A percentile compares a stretch with the other conserved stretches of the same genome.
Evolutionary conservation across 495 filamentous ascomycete species (phyloP).

Genomic region (Trichocladium antarcticum): DNA sequence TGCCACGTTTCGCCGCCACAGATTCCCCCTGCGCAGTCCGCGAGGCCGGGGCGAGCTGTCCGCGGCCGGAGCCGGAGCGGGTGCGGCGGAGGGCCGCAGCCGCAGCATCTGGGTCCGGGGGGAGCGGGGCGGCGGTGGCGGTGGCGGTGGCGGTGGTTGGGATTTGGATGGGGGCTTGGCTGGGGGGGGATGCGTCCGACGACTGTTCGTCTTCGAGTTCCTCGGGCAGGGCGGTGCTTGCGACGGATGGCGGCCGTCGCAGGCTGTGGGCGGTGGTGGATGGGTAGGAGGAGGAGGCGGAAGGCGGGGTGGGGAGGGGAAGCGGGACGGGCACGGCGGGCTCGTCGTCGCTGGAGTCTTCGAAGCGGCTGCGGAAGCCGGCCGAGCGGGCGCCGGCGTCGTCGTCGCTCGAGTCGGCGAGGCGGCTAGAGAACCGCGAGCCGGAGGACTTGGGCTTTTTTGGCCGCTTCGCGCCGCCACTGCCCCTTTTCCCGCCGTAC

Average conservation of each 20-base stretch:
- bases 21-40: slow-evolving; percentile 19
- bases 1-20: no score
- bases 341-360: slow-evolving; percentile 73
- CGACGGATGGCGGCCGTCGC: slow-evolving; percentile 14
- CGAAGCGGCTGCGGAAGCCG: slow-evolving; percentile 58
- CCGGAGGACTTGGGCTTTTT: slow-evolving; percentile 2
- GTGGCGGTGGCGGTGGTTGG: neutral
- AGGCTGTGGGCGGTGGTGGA: neutral
- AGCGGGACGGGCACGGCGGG: slow-evolving; percentile 21
- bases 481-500: slow-evolving; percentile 21
- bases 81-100: slow-evolving; percentile 16
- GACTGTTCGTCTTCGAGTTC: slow-evolving; percentile 34
- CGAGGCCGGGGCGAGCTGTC: slow-evolving; percentile 17
- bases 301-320: neutral
- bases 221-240: slow-evolving; percentile 23
- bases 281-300: neutral
- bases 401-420: slow-evolving; percentile 62
- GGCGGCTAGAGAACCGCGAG: slow-evolving; percentile 26
- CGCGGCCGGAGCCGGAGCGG: slow-evolving; percentile 34
- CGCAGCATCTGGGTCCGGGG: neutral
- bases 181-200: slow-evolving; percentile 24
- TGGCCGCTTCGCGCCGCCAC: slow-evolving; percentile 4
- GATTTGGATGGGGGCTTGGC: neutral
- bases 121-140: neutral
- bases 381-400: slow-evolving; percentile 36